Evolutionary conservation across 2,329 filamentous ascomycete species (phyloP).

Genomic region (Claviceps paspali): DNA sequence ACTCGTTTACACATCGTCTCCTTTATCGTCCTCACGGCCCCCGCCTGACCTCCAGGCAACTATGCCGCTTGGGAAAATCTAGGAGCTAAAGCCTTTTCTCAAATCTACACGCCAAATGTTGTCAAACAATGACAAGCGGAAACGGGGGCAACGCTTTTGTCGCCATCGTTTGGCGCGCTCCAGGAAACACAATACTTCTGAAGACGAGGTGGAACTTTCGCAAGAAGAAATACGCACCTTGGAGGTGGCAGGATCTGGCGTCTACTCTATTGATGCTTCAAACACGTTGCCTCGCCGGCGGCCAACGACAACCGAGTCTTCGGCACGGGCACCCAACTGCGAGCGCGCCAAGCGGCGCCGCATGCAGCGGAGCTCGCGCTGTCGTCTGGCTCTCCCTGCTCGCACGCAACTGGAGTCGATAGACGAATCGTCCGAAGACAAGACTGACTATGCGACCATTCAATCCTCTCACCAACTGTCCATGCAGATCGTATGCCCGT

Average conservation of each 20-base stretch:
- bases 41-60: not conserved
- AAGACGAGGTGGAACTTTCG: slow-evolving; percentile 1
- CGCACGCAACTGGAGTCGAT: slow-evolving; percentile 2
- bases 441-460: not conserved
- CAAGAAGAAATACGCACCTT: not conserved
- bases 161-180: not conserved
- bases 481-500: not conserved
- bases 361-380: not conserved
- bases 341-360: slow-evolving; percentile 1
- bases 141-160: not conserved
- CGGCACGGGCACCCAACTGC: not conserved
- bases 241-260: not conserved
- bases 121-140: not conserved
- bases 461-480: not conserved
- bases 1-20: not conserved
- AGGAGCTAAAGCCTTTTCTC: slow-evolving; percentile 1
- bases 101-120: not conserved
- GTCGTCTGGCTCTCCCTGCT: not conserved
- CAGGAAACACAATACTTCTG: not conserved
- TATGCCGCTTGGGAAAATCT: slow-evolving; percentile 2
- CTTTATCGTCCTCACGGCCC: not conserved
- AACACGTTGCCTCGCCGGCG: not conserved
- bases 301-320: not conserved
- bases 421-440: slow-evolving; percentile 2
- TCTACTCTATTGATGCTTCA: not conserved